A percentile compares a stretch with the other conserved stretches of the same genome.
Evolutionary conservation across 148 eudicot genomes (phyloP).

Genomic region (Vaccinium corymbosum): DNA sequence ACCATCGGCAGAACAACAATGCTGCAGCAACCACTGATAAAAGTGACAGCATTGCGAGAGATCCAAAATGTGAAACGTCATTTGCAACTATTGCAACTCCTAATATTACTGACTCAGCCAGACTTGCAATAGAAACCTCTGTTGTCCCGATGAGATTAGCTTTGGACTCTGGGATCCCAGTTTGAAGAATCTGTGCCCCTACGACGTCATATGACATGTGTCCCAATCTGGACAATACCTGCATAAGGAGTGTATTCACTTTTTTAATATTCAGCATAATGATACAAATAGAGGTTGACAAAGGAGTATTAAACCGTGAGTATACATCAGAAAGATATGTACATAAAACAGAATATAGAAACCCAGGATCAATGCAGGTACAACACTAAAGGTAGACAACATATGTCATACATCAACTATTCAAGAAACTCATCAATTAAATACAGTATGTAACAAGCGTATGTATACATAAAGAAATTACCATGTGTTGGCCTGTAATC

Average conservation of each 20-base stretch:
- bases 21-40: slow-evolving; percentile 79
- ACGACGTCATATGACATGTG: slow-evolving; percentile 92
- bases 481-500: neutral
- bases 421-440: neutral
- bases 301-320: neutral
- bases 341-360: neutral
- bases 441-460: neutral
- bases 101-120: slow-evolving; percentile 82
- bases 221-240: slow-evolving; percentile 89
- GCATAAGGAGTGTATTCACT: neutral
- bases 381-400: neutral
- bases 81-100: slow-evolving; percentile 90
- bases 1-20: slow-evolving; percentile 78
- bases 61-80: slow-evolving; percentile 78
- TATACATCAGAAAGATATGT: neutral
- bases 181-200: slow-evolving; percentile 92
- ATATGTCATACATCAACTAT: neutral
- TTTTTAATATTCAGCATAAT: neutral
- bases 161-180: slow-evolving; percentile 89
- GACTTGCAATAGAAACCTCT: slow-evolving; percentile 85
- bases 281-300: neutral
- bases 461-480: neutral
- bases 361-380: neutral
- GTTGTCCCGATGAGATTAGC: slow-evolving; percentile 92
- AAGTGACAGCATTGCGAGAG: slow-evolving; percentile 72